Evolutionary conservation across 805 yeast genomes (phyloP).

Genomic region (Saccharomycopsis vini): DNA sequence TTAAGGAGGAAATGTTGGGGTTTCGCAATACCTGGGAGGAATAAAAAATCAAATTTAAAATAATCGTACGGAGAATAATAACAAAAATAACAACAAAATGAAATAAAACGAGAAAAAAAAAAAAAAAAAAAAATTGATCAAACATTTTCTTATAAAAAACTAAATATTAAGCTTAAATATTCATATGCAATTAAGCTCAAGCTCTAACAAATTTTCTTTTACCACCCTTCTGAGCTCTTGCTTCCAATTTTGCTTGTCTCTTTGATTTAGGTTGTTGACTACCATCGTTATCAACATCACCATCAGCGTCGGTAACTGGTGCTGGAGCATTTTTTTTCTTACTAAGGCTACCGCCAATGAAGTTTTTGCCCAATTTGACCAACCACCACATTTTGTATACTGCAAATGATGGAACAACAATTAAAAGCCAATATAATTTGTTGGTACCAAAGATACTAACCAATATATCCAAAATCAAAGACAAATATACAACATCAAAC

Average conservation of each 20-base stretch:
- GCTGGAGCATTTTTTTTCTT: background rate
- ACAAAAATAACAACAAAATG: too few species aligned
- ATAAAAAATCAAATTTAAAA: too few species aligned
- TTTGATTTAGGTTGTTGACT: background rate
- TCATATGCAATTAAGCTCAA: too few species aligned
- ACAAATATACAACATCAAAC: slow-evolving; percentile 60
- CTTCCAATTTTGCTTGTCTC: slow-evolving; percentile 14
- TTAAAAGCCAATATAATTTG: slow-evolving; percentile 49
- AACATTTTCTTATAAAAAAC: too few species aligned
- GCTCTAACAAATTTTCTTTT: slow-evolving; percentile 8
- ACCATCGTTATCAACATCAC: background rate
- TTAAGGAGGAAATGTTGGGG: too few species aligned
- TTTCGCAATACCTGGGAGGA: too few species aligned
- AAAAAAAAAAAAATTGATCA: too few species aligned
- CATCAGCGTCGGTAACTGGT: background rate
- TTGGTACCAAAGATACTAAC: slow-evolving; percentile 47
- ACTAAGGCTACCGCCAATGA: slow-evolving; percentile 10
- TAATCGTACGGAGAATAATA: too few species aligned
- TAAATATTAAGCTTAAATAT: too few species aligned
- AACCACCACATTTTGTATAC: slow-evolving; percentile 11
- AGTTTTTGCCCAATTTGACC: slow-evolving; percentile 8
- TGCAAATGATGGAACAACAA: slow-evolving; percentile 23
- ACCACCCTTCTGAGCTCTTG: slow-evolving; percentile 11
- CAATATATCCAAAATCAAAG: slow-evolving; percentile 48
- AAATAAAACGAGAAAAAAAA: too few species aligned